Evolutionary conservation across 345 rosid species (phyloP).

Genomic region (Aquilaria sinensis): DNA sequence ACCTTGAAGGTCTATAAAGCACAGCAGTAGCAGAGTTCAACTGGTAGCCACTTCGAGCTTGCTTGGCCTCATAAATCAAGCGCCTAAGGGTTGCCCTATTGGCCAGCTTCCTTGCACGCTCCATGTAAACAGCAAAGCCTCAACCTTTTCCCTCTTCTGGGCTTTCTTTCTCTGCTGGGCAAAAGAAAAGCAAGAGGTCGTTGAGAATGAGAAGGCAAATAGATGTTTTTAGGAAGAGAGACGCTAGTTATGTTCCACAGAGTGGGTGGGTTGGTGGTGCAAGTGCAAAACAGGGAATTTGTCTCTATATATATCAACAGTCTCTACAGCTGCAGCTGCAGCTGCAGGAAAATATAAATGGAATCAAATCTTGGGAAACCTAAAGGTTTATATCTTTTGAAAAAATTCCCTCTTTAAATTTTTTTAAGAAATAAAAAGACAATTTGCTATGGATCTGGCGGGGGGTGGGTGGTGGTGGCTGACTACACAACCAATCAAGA

Average conservation of each 20-base stretch:
- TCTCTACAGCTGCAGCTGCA: neutral
- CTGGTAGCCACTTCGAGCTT: constrained; percentile 30
- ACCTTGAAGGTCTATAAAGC: constrained; percentile 55
- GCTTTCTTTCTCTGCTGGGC: neutral
- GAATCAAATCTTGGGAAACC: neutral
- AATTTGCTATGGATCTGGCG: constrained; percentile 20
- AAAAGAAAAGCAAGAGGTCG: constrained; percentile 9
- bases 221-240: neutral
- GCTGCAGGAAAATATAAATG: neutral
- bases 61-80: constrained; percentile 50
- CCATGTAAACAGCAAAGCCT: constrained; percentile 41
- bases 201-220: constrained; percentile 8
- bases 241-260: constrained; percentile 22
- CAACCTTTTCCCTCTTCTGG: neutral
- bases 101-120: constrained; percentile 85
- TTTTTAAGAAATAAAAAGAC: neutral
- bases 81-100: constrained; percentile 78
- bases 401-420: neutral
- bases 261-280: constrained; percentile 7
- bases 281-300: constrained; percentile 14
- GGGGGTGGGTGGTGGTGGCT: constrained; percentile 30
- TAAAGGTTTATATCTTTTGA: neutral
- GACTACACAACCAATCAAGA: constrained; percentile 30
- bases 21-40: constrained; percentile 30
- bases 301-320: constrained; percentile 12